These are phyloP conservation scores for Dothiorella sarmentorum DNA, from an alignment of 2,329 filamentous ascomycete genomes.

Conservation along the genomic window DNA sequence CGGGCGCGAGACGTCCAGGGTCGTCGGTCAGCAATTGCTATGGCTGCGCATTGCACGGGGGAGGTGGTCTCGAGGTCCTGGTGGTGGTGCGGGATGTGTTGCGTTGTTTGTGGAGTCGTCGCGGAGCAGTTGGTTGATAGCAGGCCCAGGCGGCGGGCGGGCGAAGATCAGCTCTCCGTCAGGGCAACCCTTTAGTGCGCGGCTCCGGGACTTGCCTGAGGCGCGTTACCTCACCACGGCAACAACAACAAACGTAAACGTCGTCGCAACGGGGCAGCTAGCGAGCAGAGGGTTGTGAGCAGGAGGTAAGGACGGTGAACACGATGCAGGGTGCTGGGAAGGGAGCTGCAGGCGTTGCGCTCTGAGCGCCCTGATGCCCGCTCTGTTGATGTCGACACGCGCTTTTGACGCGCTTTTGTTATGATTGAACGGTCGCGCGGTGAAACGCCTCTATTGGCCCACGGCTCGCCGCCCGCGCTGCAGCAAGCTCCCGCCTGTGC, in stretches of 20 bases:
- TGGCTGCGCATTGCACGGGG: constrained; percentile 13
- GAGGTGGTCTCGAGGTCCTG: neutral
- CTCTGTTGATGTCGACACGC: constrained; percentile 12
- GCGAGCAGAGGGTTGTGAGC: constrained; percentile 6
- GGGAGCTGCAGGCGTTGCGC: constrained; percentile 5
- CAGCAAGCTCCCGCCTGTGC: neutral
- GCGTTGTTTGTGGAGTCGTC: constrained; percentile 1
- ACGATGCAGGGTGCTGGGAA: constrained; percentile 14
- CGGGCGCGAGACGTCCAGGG: constrained; percentile 9
- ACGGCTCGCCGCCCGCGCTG: neutral
- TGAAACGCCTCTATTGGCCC: constrained; percentile 7
- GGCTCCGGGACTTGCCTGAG: too few species aligned
- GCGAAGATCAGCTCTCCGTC: too few species aligned
- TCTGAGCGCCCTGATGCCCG: constrained; percentile 6
- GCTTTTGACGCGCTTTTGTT: constrained; percentile 13
- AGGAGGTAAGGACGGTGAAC: constrained; percentile 11
- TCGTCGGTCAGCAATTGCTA: constrained; percentile 10
- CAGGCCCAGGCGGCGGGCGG: constrained; percentile 8
- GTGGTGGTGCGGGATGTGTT: neutral
- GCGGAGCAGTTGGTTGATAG: constrained; percentile 11
- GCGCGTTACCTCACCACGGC: constrained; percentile 12
- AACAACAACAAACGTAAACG: constrained; percentile 3
- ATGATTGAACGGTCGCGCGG: constrained; percentile 12
- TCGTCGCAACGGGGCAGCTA: neutral
- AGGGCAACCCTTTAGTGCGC: too few species aligned